Evolutionary conservation across 2,329 filamentous ascomycete genomes (phyloP).

Genomic region (Ophiostoma angusticollis): DNA sequence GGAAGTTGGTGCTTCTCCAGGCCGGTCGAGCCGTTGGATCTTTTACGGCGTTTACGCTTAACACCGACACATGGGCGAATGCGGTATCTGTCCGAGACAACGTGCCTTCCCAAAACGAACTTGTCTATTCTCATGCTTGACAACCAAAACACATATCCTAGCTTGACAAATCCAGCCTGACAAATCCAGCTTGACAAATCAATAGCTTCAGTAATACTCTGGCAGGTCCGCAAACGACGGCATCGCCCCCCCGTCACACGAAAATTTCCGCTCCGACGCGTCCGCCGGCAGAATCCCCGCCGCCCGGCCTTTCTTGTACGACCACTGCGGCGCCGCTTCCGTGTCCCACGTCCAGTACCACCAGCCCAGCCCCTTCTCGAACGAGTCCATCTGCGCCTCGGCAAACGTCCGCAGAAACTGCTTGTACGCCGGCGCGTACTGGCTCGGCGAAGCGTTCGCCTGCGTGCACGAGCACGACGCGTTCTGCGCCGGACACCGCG

Average conservation of each 20-base stretch:
- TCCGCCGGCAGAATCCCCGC: slow-evolving; percentile 69
- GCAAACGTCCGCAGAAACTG: slow-evolving; percentile 80
- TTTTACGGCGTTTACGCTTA: no score
- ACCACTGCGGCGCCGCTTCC: slow-evolving; percentile 65
- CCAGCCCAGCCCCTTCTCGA: slow-evolving; percentile 92
- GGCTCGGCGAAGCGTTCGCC: slow-evolving; percentile 60
- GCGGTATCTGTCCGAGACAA: no score
- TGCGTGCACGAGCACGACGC: slow-evolving; percentile 55
- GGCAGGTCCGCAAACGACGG: slow-evolving; percentile 40
- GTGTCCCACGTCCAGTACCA: slow-evolving; percentile 98
- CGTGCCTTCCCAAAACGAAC: no score
- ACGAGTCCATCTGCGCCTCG: slow-evolving; percentile 88
- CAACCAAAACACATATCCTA: no score
- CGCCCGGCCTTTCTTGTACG: slow-evolving; percentile 66
- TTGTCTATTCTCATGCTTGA: no score
- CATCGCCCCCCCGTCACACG: slow-evolving; percentile 43
- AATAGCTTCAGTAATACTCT: slow-evolving; percentile 33
- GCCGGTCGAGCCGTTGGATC: no score
- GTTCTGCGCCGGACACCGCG: slow-evolving; percentile 59
- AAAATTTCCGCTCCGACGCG: slow-evolving; percentile 58
- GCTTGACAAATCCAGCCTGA: no score
- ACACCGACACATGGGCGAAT: no score
- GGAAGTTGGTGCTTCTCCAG: no score
- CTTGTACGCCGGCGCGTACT: slow-evolving; percentile 66
- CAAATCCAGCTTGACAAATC: no score